Conservation (phyloP, 2,329 filamentous ascomycete genomes). For the Talaromyces sp. region DNA sequence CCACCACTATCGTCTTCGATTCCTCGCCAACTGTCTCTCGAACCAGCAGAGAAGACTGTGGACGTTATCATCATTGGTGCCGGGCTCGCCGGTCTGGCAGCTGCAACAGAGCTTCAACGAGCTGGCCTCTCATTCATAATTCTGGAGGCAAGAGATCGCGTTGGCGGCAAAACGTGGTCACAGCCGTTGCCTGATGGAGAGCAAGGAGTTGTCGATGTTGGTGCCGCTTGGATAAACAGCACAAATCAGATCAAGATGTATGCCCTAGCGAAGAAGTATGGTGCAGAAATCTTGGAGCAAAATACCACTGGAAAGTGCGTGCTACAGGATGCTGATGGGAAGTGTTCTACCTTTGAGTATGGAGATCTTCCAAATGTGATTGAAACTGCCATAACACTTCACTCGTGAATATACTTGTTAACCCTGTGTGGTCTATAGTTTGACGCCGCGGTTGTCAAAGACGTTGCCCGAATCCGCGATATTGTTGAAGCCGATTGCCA, state of each 20-base stretch:
- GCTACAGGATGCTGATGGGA: conserved; percentile 24
- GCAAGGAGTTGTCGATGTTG: conserved; percentile 31
- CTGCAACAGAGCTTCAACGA: conserved; percentile 30
- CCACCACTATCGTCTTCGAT: not conserved
- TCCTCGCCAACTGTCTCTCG: not conserved
- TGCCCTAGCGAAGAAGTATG: conserved; percentile 27
- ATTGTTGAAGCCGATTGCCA: not conserved
- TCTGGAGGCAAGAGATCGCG: conserved; percentile 43
- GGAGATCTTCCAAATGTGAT: conserved; percentile 17
- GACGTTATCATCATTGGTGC: conserved; percentile 33
- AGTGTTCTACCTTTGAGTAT: conserved; percentile 23
- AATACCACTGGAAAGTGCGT: conserved; percentile 30
- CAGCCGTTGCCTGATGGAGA: conserved; percentile 21
- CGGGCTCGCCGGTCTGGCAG: conserved; percentile 39
- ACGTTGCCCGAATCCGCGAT: not conserved
- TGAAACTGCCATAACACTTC: not conserved
- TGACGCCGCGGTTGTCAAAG: not conserved
- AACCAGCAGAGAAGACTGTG: not conserved
- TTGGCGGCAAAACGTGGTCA: conserved; percentile 43
- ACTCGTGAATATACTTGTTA: not conserved
- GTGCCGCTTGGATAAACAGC: conserved; percentile 39
- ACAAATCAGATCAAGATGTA: conserved; percentile 31
- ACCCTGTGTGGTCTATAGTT: not conserved
- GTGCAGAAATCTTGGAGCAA: conserved; percentile 31
- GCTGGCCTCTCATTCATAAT: conserved; percentile 34